A percentile compares a stretch with the other conserved stretches of the same genome.
Evolutionary conservation across 1,139 yeast species (phyloP).

Genomic region (Yamadazyma atmosphaerica): DNA sequence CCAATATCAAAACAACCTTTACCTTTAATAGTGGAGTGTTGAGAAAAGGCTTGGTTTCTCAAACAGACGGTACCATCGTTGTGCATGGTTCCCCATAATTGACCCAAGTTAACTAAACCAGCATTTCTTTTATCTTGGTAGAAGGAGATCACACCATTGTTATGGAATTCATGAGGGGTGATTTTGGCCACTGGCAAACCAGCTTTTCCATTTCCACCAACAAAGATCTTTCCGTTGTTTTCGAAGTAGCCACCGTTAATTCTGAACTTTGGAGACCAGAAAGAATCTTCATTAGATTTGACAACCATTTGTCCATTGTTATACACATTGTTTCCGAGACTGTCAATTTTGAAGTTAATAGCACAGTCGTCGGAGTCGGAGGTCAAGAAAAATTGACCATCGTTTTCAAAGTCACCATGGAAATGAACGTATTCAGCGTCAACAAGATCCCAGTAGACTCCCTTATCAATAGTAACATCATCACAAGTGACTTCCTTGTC

Average conservation of each 20-base stretch:
- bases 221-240: slow-evolving; percentile 16
- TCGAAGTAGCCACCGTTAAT: slow-evolving; percentile 13
- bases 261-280: slow-evolving; percentile 14
- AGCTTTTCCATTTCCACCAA: slow-evolving; percentile 11
- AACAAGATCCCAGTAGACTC: slow-evolving; percentile 11
- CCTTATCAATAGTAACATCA: slow-evolving; percentile 12
- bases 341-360: slow-evolving; percentile 10
- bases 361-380: slow-evolving; percentile 6
- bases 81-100: slow-evolving; percentile 11
- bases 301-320: slow-evolving; percentile 15
- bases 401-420: slow-evolving; percentile 13
- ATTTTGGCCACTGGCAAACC: slow-evolving; percentile 19
- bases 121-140: slow-evolving; percentile 23
- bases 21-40: slow-evolving; percentile 19
- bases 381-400: slow-evolving; percentile 11
- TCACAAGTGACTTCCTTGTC: slow-evolving; percentile 7
- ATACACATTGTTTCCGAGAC: slow-evolving; percentile 5
- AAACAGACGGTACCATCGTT: slow-evolving; percentile 25
- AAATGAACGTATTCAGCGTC: slow-evolving; percentile 12
- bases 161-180: slow-evolving; percentile 22
- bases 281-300: slow-evolving; percentile 11
- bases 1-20: slow-evolving; percentile 23
- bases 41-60: slow-evolving; percentile 19
- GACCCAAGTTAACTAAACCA: slow-evolving; percentile 24
- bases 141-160: slow-evolving; percentile 28